Evolutionary conservation across 2,329 filamentous ascomycete genomes (phyloP), one percentile per base, ranked within the genome.

Genomic region (Huntiella savannae): DNA sequence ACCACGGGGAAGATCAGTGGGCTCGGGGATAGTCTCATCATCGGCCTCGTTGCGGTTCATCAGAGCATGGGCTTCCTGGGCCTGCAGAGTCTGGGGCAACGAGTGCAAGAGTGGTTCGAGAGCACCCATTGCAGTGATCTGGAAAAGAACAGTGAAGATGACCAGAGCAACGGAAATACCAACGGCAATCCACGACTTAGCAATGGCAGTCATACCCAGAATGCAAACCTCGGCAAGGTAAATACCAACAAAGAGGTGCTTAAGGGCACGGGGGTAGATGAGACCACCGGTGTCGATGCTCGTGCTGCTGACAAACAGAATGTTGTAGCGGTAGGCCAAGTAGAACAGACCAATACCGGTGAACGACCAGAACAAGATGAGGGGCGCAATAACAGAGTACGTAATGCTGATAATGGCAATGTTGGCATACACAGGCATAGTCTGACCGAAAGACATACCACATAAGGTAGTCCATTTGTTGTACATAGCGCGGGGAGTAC

Each of bases 231-330:
- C 77, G 1, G 79, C 74, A 11, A 94, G 65, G 60, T 94, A 94
- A 41, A 91, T 68, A 45, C 86, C 85, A 2, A 78, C 74, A 38
- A 88, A 75, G 32, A 91, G 71, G 51, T 96, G 87, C 65, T 94
- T 84, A 38, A 96, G 70, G 4, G 84, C 87, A 17, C 84, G 81
- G 1, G 85, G 81, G 58, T 94, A 96, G 55, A 85, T 77, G 16
- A 88, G 75, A 42, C 91, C 88, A 56, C 84, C 84, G 41, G 86
- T 94, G 57, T 96, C 87, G 52, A 93, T 77, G 51, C 77, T 68
- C 10, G 80, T 72, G 53, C 86, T 80, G 41, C 75, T 79, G 11
- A 91, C 82, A 58, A 83, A 94, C 16, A 94, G 67, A 45, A 94
- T 61, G 61, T 88, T 87, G 69, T 94, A 93, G 34, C 82, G 75